Evolutionary conservation across 108 stramenopile genomes (phyloP), one percentile per base, ranked within the genome.

Genomic region (Cyclotella cryptica): DNA sequence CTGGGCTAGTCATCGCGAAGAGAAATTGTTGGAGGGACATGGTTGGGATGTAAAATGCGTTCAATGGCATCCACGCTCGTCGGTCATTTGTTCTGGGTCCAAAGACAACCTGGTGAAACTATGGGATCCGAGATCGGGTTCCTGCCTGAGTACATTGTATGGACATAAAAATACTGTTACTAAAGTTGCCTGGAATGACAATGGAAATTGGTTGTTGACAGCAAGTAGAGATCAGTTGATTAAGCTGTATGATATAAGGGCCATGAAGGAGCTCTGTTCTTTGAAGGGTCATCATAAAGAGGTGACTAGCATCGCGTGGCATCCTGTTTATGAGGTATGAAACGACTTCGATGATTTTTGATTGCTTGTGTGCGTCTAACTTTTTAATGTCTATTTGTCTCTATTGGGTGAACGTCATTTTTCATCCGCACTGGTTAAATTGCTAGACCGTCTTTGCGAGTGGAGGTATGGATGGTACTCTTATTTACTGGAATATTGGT

Each of bases 141-240:
- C 79, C 4, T 89, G 86, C 53, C 82, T 96, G 21, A 87, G 87
- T 58, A 98, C 97, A 11, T 77, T 98, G 69, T 96, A 95, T 79
- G 96, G 96, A 4, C 98, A 98, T 88, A 97, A 97, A 66, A 96
- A 97, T 74, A 96, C 97, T 21, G 96, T 98, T 61, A 93, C 87
- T 11, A 92, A 95, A 65, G 96, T 97, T 49, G 85, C 89, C 47
- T 98, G 98, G 98, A 97, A 97, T 77, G 84, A 94, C 62, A 97
- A 98, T 84, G 97, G 96, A 18, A 97, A 98, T 77, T 98, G 98
- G 98, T 70, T 98, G 43, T 65, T 93, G 22, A 96, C 97, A n/a
- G 89, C 93, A 19, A 89, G 88, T 53, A 80, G 97, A 8, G 98
- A 98, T 84, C 96, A 97, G 69, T 66, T 96, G 66, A 93, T 98